A percentile compares a stretch with the other conserved stretches of the same genome.
Conservation (phyloP, 1,139 yeast species). For the Candida sp. region DNA sequence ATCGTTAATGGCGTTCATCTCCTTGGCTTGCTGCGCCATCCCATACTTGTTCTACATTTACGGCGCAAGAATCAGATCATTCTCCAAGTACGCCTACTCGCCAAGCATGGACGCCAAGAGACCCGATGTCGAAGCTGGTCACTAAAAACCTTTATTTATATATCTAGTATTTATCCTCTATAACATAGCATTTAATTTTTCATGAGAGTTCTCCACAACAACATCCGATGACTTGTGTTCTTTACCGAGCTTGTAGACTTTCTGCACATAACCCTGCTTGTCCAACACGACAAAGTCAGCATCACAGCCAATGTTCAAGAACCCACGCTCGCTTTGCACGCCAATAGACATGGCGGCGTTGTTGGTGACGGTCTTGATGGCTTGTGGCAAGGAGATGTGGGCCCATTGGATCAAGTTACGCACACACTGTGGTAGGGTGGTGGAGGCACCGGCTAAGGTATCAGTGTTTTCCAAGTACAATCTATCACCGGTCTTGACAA, state of each 20-base stretch:
- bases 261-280: constrained; percentile 46
- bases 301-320: constrained; percentile 56
- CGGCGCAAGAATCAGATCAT: constrained; percentile 58
- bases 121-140: constrained; percentile 26
- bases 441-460: constrained; percentile 69
- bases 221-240: constrained; percentile 24
- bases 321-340: constrained; percentile 50
- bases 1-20: constrained; percentile 64
- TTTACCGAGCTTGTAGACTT: constrained; percentile 56
- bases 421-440: constrained; percentile 58
- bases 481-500: constrained; percentile 53
- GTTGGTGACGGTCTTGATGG: constrained; percentile 60
- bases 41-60: constrained; percentile 58
- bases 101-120: too few relatives aligned
- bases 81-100: constrained; percentile 54
- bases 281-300: constrained; percentile 62
- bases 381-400: constrained; percentile 52
- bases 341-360: constrained; percentile 59
- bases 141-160: too few relatives aligned
- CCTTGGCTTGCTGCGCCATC: constrained; percentile 65
- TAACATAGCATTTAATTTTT: constrained; percentile 13
- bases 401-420: constrained; percentile 61
- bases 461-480: constrained; percentile 58
- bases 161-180: too few relatives aligned
- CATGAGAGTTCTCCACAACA: constrained; percentile 5